phyloP scores from a whole-genome alignment of 2,329 filamentous ascomycete species.

The Cercospora sesami region DNA sequence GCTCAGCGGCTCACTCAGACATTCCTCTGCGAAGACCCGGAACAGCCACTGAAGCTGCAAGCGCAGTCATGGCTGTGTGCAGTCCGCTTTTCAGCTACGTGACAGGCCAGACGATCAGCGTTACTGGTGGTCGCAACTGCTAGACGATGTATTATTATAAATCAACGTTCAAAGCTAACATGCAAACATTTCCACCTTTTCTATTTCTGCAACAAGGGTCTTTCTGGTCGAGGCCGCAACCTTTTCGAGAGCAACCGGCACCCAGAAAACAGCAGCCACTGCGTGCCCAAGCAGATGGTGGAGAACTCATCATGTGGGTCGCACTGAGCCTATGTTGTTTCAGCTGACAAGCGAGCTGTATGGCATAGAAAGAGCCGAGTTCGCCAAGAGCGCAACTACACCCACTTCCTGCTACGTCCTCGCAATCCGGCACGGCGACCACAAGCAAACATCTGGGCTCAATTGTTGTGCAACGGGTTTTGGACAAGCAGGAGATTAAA shows the following conservation, averaged over 20 bases:
- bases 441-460: no score
- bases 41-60: slow-evolving; percentile 76
- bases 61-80: slow-evolving; percentile 72
- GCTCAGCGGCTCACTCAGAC: slow-evolving; percentile 53
- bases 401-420: not conserved
- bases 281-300: not conserved
- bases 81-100: slow-evolving; percentile 85
- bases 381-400: not conserved
- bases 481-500: no score
- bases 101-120: slow-evolving; percentile 80
- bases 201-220: not conserved
- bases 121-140: slow-evolving; percentile 72
- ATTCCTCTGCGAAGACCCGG: slow-evolving; percentile 78
- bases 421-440: not conserved
- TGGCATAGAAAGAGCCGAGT: not conserved
- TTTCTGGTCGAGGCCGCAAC: not conserved
- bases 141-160: slow-evolving; percentile 38
- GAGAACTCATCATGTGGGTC: not conserved
- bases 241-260: no score
- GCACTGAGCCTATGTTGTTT: not conserved
- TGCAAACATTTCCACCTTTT: not conserved
- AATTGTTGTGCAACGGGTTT: no score
- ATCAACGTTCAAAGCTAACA: not conserved
- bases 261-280: not conserved
- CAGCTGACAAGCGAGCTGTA: not conserved